Evolutionary conservation across 371 early-diverging fungal genomes (phyloP).

Genomic region (Mortierella sp.): DNA sequence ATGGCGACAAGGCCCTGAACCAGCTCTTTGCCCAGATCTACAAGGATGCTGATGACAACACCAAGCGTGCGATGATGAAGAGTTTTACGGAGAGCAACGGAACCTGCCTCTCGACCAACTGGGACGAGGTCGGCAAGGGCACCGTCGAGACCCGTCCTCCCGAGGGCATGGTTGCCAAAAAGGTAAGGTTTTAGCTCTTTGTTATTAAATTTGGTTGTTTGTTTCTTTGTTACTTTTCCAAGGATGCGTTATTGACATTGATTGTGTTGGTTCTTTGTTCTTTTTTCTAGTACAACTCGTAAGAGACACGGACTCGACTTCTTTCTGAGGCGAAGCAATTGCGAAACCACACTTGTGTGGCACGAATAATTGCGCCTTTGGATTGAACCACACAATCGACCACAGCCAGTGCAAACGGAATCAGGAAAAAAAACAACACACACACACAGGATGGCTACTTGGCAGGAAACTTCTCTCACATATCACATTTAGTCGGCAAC

Average conservation of each 20-base stretch:
- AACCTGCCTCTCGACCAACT: constrained; percentile 96
- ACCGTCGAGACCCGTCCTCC: constrained; percentile 91
- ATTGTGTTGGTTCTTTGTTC: background rate
- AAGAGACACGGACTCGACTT: background rate
- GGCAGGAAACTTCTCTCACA: background rate
- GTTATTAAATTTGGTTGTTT: background rate
- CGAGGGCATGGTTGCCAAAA: constrained; percentile 90
- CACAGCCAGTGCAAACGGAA: background rate
- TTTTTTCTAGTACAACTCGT: constrained; percentile 25
- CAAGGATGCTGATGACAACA: constrained; percentile 92
- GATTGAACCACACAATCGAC: background rate
- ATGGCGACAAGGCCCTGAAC: constrained; percentile 93
- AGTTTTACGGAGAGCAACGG: constrained; percentile 96
- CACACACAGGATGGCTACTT: background rate
- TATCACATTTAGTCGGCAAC: background rate
- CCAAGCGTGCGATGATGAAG: constrained; percentile 98
- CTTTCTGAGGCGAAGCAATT: background rate
- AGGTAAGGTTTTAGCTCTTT: constrained; percentile 53
- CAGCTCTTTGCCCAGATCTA: constrained; percentile 95
- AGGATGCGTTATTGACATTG: background rate
- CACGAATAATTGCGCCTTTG: background rate
- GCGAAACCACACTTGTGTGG: background rate
- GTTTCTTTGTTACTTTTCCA: background rate
- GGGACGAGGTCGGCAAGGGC: constrained; percentile 92
- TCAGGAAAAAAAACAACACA: background rate